Evolutionary conservation across 1,139 yeast genomes (phyloP).

Genomic region (Debaryomyces psychrophilus): DNA sequence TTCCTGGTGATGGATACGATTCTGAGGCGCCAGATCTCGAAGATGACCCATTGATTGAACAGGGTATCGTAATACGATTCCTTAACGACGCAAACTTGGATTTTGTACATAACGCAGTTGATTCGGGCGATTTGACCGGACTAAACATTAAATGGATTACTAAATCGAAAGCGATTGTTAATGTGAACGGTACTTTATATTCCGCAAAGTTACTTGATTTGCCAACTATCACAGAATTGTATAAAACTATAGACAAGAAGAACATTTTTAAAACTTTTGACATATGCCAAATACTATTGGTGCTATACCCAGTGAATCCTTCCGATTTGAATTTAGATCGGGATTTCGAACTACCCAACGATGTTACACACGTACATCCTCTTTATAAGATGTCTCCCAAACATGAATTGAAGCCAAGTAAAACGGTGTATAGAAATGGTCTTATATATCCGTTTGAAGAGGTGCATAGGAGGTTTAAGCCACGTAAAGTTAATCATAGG

Average conservation of each 20-base stretch:
- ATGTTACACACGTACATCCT: constrained; percentile 46
- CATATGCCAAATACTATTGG: constrained; percentile 81
- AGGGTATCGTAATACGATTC: constrained; percentile 79
- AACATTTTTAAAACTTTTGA: constrained; percentile 87
- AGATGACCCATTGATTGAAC: constrained; percentile 91
- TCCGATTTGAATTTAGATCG: constrained; percentile 39
- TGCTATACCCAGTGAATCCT: constrained; percentile 63
- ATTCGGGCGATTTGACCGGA: constrained; percentile 76
- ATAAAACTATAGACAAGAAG: constrained; percentile 87
- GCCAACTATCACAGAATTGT: constrained; percentile 87
- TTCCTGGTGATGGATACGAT: constrained; percentile 95
- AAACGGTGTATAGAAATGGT: constrained; percentile 72
- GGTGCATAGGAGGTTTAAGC: constrained; percentile 53
- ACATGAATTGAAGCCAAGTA: constrained; percentile 42
- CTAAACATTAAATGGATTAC: constrained; percentile 82
- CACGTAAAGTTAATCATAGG: constrained; percentile 50
- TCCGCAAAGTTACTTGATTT: constrained; percentile 87
- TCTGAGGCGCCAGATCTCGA: constrained; percentile 96
- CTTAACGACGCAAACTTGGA: constrained; percentile 79
- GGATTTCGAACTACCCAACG: constrained; percentile 47
- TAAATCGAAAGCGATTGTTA: constrained; percentile 71
- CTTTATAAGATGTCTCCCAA: constrained; percentile 46
- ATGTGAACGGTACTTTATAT: constrained; percentile 58
- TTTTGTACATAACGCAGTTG: constrained; percentile 75
- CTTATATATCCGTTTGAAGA: constrained; percentile 71